Conservation (phyloP, 805 yeast genomes). For the Wickerhamomyces canadensis region DNA sequence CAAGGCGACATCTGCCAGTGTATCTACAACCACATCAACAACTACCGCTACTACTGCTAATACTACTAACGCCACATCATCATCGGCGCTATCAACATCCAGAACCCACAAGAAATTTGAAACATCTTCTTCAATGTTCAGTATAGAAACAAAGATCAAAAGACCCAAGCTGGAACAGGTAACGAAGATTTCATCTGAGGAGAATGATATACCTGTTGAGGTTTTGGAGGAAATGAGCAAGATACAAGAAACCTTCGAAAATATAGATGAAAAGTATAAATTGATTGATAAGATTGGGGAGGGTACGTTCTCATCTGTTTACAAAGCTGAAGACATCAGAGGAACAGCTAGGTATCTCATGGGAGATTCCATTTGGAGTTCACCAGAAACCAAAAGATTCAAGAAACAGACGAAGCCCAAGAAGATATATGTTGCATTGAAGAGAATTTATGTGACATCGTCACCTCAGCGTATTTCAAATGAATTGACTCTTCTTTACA, state of each 20-base stretch:
- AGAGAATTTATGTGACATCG: constrained; percentile 90
- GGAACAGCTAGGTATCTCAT: constrained; percentile 28
- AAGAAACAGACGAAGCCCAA: constrained; percentile 33
- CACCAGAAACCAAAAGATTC: constrained; percentile 19
- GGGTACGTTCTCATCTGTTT: constrained; percentile 90
- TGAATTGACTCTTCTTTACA: constrained; percentile 74
- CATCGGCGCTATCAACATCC: too few species aligned
- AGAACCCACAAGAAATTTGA: too few species aligned
- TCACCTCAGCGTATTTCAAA: constrained; percentile 88
- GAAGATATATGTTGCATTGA: constrained; percentile 66
- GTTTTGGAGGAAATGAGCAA: constrained; percentile 53
- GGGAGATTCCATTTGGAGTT: constrained; percentile 30
- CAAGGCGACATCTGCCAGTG: neutral
- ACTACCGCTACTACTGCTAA: neutral
- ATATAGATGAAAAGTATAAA: constrained; percentile 32
- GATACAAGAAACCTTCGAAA: constrained; percentile 49
- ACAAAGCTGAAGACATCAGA: constrained; percentile 54
- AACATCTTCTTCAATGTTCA: neutral
- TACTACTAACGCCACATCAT: neutral
- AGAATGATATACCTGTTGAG: constrained; percentile 42
- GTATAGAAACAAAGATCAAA: neutral
- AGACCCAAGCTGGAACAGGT: constrained; percentile 6
- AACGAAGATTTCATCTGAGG: constrained; percentile 26
- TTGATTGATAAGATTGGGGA: constrained; percentile 52
- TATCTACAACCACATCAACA: too few species aligned